Evolutionary conservation across 2,329 filamentous ascomycete genomes (phyloP), one percentile per base, ranked within the genome.

Genomic region (Claviceps sp.): DNA sequence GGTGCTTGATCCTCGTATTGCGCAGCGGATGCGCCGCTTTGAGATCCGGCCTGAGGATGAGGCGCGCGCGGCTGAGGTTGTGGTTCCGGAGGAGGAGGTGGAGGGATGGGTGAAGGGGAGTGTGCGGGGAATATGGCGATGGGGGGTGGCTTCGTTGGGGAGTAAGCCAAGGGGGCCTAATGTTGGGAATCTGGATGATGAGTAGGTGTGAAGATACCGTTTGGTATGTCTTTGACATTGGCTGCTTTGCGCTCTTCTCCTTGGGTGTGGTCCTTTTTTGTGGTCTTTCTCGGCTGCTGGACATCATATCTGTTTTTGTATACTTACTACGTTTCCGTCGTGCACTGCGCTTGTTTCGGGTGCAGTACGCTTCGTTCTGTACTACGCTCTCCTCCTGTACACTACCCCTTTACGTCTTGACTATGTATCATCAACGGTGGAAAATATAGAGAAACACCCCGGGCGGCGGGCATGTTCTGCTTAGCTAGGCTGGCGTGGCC

Each of bases 21-120:
- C 78, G 5, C 75, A 76, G 61, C 81, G 88, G 50, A 96, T 97
- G 91, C 77, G 85, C 52, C 80, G 79, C 50, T 94, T 93, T 61
- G 77, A 85, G 63, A 69, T 95, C 24, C 71, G 68, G 13, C 70
- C 78, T 0, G 85, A 86, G 54, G 84, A 89, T 39, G 86, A 90
- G 65, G 78, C 76, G 39, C 76, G 81, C 52, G 84, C 84, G 1
- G 72, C 74, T 46, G 69, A 71, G 52, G 80, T 89, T 51, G 73
- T 74, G 30, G 75, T 85, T 14, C 78, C 81, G 0, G 77, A 84
- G 65, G 81, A 84, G 60, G 82, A 87, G 63, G 69, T 88, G 55
- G 80, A 86, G 65, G 84, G 84, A 17, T 82, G 81, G 74, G 75
- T 81, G 59, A 85, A 83, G 69, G 77, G 80, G 34, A 73, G 72